Percentiles rank a stretch among this genome's conserved stretches.
Conservation (phyloP, 345 rosid species). For the Physaria fendleri region DNA sequence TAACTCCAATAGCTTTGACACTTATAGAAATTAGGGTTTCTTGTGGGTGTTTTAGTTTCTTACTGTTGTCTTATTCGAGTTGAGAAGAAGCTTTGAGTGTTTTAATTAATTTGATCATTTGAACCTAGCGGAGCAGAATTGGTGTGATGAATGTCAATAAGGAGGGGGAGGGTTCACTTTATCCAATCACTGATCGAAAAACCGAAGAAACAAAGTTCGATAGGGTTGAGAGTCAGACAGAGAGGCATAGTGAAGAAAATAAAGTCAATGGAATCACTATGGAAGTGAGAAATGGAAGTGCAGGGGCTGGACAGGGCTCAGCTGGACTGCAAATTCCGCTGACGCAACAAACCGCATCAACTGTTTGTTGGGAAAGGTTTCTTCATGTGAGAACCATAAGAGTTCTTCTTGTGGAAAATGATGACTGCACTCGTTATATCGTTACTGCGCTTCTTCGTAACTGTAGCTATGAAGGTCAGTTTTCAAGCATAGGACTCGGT, state of each 20-base stretch:
- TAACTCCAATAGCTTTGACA: not conserved
- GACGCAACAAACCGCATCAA: slow-evolving; percentile 41
- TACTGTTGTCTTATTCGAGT: not conserved
- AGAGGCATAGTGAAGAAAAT: slow-evolving; percentile 23
- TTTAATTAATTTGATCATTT: slow-evolving; percentile 15
- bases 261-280: slow-evolving; percentile 27
- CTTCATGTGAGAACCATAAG: slow-evolving; percentile 57
- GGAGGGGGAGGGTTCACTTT: slow-evolving; percentile 32
- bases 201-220: slow-evolving; percentile 22
- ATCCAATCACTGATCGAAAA: slow-evolving; percentile 24
- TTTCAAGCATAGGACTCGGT: not conserved
- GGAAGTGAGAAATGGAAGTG: slow-evolving; percentile 37
- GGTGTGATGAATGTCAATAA: slow-evolving; percentile 50
- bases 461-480: slow-evolving; percentile 74
- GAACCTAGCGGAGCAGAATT: slow-evolving; percentile 34
- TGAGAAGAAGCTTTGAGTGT: not conserved
- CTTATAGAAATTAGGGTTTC: slow-evolving; percentile 36
- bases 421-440: slow-evolving; percentile 74
- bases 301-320: slow-evolving; percentile 31
- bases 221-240: slow-evolving; percentile 25
- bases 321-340: slow-evolving; percentile 33
- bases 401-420: slow-evolving; percentile 74
- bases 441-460: slow-evolving; percentile 79
- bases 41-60: not conserved
- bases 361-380: slow-evolving; percentile 72